Percentiles rank a stretch among this genome's conserved stretches.
Conservation (phyloP, 2,329 filamentous ascomycete genomes). For the Pseudonectria buxi region DNA sequence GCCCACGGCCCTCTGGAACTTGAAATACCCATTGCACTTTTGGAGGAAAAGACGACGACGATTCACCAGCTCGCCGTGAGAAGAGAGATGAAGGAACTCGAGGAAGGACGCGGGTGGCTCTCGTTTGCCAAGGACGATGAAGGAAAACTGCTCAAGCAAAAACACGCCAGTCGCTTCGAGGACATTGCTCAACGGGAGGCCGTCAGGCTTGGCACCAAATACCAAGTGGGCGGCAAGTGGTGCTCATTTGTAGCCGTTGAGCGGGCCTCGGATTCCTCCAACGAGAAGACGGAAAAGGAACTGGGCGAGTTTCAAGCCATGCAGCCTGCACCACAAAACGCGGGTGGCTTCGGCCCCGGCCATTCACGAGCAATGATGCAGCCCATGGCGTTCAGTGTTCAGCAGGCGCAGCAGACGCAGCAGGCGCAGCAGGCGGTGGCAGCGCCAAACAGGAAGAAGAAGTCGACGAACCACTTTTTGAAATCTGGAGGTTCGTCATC, state of each 20-base stretch:
- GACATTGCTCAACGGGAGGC: slow-evolving; percentile 60
- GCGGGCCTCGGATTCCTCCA: slow-evolving; percentile 20
- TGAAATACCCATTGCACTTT: slow-evolving; percentile 53
- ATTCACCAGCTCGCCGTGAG: slow-evolving; percentile 66
- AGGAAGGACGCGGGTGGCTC: slow-evolving; percentile 64
- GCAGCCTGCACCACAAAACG: not conserved
- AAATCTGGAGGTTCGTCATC: too few relatives aligned
- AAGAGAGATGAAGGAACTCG: slow-evolving; percentile 61
- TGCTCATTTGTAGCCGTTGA: slow-evolving; percentile 67
- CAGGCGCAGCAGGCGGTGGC: too few relatives aligned
- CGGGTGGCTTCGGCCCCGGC: not conserved
- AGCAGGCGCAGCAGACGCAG: too few relatives aligned
- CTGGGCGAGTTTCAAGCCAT: not conserved
- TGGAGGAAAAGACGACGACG: slow-evolving; percentile 41
- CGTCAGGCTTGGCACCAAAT: slow-evolving; percentile 57
- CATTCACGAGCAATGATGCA: not conserved
- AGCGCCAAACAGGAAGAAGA: too few relatives aligned
- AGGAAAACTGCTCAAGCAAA: slow-evolving; percentile 38
- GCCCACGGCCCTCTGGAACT: slow-evolving; percentile 53
- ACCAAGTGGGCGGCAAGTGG: slow-evolving; percentile 63
- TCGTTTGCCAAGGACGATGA: slow-evolving; percentile 40
- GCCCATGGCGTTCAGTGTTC: too few relatives aligned
- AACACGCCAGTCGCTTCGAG: slow-evolving; percentile 43
- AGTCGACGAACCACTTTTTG: too few relatives aligned
- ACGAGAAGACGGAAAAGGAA: slow-evolving; percentile 1